Conservation (phyloP, 78 protist species). For the Isochrysis galbana region DNA sequence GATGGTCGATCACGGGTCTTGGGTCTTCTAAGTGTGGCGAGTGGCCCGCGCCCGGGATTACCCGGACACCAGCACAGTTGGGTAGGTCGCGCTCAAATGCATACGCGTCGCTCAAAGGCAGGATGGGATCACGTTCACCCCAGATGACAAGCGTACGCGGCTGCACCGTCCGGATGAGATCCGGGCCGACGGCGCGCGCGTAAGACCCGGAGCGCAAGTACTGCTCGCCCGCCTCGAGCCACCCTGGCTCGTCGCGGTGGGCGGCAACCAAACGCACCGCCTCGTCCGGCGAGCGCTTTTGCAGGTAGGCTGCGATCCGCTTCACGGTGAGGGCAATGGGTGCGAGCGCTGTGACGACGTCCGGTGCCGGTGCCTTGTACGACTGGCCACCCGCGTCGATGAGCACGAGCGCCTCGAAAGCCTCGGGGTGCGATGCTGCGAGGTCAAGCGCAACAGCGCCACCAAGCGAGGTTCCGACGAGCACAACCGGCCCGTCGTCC, state of each 20-base stretch:
- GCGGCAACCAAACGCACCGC: background rate
- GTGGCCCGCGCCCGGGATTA: background rate
- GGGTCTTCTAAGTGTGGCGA: background rate
- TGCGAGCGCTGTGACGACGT: background rate
- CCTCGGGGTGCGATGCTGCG: background rate
- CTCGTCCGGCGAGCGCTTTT: background rate
- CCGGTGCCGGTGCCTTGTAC: slow-evolving; percentile 5
- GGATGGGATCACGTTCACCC: background rate
- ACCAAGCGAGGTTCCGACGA: slow-evolving; percentile 2
- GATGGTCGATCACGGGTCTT: background rate
- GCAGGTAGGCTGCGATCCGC: background rate
- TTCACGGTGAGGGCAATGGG: background rate
- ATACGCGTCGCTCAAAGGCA: background rate
- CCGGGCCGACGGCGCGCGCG: background rate
- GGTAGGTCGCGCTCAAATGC: background rate
- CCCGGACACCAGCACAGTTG: background rate
- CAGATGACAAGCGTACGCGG: background rate
- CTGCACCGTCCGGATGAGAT: background rate
- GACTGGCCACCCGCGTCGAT: slow-evolving; percentile 4
- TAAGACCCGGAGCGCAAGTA: background rate
- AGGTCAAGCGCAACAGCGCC: background rate
- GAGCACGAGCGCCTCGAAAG: background rate
- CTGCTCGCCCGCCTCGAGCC: background rate
- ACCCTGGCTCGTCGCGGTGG: background rate
- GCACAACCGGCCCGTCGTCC: background rate